Evolutionary conservation across 2,329 filamentous ascomycete species (phyloP).

Genomic region (Fusarium devonianum): DNA sequence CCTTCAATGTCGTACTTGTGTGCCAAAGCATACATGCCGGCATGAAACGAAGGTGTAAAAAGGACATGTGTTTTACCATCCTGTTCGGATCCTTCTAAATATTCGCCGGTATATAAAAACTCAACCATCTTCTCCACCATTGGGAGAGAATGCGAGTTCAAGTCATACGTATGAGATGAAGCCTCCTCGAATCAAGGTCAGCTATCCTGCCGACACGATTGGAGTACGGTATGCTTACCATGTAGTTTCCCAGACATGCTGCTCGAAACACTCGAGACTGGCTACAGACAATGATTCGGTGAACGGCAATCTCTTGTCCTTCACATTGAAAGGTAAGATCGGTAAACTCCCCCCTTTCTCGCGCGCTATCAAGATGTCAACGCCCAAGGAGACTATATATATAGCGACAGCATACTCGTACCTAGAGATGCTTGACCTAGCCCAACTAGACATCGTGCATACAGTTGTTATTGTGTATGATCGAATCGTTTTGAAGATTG

Average conservation of each 20-base stretch:
- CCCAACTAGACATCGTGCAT: too few relatives aligned
- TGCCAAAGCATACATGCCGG: conserved; percentile 14
- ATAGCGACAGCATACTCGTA: too few relatives aligned
- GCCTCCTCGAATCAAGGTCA: conserved; percentile 24
- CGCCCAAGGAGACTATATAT: too few relatives aligned
- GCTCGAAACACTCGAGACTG: neutral
- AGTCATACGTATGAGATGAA: conserved; percentile 6
- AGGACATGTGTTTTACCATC: too few relatives aligned
- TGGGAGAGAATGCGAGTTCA: neutral
- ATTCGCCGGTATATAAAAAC: conserved; percentile 24
- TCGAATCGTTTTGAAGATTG: too few relatives aligned
- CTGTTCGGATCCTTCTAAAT: neutral
- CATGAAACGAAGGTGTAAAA: too few relatives aligned
- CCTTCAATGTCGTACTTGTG: conserved; percentile 28
- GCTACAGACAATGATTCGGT: conserved; percentile 3
- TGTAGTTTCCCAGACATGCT: conserved; percentile 14
- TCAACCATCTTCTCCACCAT: conserved; percentile 24
- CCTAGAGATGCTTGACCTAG: too few relatives aligned
- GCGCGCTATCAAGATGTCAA: neutral
- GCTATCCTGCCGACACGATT: too few relatives aligned
- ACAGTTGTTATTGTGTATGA: too few relatives aligned
- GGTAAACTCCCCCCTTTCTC: neutral
- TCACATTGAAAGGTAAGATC: conserved; percentile 7
- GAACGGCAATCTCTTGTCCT: neutral
- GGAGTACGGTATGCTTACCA: too few relatives aligned